Percentiles rank a stretch among this genome's conserved stretches.
These are phyloP conservation scores for Jacaranda copaia DNA, from an alignment of 257 asterid species.

Conservation along the genomic window DNA sequence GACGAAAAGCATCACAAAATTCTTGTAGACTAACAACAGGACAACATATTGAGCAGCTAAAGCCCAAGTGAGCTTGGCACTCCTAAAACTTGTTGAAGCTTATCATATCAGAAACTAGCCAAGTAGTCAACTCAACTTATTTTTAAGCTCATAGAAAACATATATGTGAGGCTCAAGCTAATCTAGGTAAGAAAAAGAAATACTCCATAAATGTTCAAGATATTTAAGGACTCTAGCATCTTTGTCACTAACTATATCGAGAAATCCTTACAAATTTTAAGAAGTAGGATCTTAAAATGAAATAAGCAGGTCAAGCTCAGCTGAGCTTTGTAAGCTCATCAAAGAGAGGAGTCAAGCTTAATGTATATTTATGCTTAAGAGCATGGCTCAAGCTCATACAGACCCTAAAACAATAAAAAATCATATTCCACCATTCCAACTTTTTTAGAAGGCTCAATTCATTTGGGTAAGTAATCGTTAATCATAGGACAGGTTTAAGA, in stretches of 20 bases:
- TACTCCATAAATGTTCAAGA: background rate
- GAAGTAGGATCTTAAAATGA: background rate
- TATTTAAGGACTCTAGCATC: constrained; percentile 9
- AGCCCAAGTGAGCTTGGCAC: constrained; percentile 4
- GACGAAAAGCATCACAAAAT: too few species aligned
- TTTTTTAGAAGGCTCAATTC: background rate
- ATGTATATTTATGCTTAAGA: background rate
- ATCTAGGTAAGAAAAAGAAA: constrained; percentile 2
- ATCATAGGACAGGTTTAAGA: background rate
- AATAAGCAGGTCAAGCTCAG: constrained; percentile 8
- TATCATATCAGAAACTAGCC: background rate
- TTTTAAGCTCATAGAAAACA: constrained; percentile 1
- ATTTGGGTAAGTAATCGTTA: constrained; percentile 2
- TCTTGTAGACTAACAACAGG: too few species aligned
- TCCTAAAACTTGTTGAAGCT: background rate
- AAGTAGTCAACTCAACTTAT: background rate
- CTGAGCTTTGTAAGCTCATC: background rate
- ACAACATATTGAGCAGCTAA: background rate
- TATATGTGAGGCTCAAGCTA: background rate
- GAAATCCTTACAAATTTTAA: background rate
- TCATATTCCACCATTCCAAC: background rate
- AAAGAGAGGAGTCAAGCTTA: background rate
- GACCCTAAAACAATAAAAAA: background rate
- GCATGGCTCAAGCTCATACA: background rate
- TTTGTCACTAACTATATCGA: background rate